Evolutionary conservation across 495 filamentous ascomycete species (phyloP).

Genomic region (Parathielavia hyrcaniae): DNA sequence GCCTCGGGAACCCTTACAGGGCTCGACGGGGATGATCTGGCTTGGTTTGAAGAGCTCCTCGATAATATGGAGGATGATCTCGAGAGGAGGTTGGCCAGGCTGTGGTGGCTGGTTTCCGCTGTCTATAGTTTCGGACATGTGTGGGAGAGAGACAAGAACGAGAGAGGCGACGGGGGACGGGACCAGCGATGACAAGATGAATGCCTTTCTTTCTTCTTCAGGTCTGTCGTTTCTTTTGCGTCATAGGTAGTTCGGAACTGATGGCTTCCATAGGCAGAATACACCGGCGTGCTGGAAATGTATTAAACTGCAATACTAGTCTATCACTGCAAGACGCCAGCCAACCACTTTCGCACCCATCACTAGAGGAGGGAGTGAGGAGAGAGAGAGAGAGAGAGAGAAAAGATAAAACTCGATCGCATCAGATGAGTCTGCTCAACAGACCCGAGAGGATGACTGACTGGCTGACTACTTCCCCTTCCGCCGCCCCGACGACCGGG

Average conservation of each 20-base stretch:
- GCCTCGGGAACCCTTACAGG: too few species aligned
- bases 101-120: background rate
- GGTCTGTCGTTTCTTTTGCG: too few species aligned
- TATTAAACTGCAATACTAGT: conserved; percentile 24
- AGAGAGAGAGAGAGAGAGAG: too few species aligned
- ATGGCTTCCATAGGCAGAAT: background rate
- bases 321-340: conserved; percentile 23
- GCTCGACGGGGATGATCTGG: conserved; percentile 1
- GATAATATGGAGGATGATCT: background rate
- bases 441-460: conserved; percentile 3
- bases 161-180: background rate
- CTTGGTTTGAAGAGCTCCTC: background rate
- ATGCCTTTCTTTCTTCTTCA: background rate
- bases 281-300: conserved; percentile 3
- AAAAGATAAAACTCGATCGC: background rate
- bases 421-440: conserved; percentile 3
- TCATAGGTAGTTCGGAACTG: too few species aligned
- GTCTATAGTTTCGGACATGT: background rate
- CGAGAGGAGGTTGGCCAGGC: background rate
- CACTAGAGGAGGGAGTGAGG: background rate
- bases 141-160: background rate
- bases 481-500: conserved; percentile 26
- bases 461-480: conserved; percentile 20
- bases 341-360: conserved; percentile 4
- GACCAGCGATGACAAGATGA: background rate